A percentile compares a stretch with the other conserved stretches of the same genome.
These are phyloP conservation scores for Boletus rubescentipes DNA, from an alignment of 768 basidiomycete species.

Conservation along the genomic window DNA sequence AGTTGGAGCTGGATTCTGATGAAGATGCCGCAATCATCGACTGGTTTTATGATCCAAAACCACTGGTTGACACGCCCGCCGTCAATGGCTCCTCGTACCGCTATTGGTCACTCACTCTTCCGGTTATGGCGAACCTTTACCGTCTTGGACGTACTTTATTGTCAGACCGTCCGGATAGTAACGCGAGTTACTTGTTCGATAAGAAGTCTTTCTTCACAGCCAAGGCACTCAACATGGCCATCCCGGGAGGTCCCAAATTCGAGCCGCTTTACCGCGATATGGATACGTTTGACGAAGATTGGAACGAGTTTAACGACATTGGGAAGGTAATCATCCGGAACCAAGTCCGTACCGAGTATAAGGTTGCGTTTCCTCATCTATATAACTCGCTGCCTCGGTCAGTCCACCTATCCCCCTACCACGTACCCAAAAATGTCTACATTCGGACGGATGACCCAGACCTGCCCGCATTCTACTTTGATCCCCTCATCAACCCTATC, in stretches of 20 bases:
- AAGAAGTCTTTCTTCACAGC: conserved; percentile 98
- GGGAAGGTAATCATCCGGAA: conserved; percentile 99
- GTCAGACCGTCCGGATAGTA: conserved; percentile 89
- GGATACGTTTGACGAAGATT: conserved; percentile 97
- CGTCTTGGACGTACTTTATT: conserved; percentile 91
- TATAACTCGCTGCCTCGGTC: conserved; percentile 98
- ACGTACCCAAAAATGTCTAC: conserved; percentile 95
- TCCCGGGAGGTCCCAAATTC: conserved; percentile 97
- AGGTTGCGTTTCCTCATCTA: conserved; percentile 97
- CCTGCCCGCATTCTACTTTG: conserved; percentile 98
- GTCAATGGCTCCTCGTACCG: conserved; percentile 94
- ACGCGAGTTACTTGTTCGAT: conserved; percentile 93
- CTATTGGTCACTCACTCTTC: conserved; percentile 90
- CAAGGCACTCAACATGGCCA: conserved; percentile 95
- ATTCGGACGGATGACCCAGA: conserved; percentile 99
- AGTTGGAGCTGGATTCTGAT: conserved; percentile 88
- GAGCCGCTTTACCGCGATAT: conserved; percentile 97
- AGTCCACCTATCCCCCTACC: conserved; percentile 89
- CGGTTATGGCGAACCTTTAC: conserved; percentile 95
- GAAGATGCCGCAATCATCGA: conserved; percentile 92
- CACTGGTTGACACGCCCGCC: conserved; percentile 82
- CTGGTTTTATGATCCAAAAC: conserved; percentile 99
- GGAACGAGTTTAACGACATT: conserved; percentile 99
- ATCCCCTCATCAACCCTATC: conserved; percentile 97
- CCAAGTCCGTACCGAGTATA: conserved; percentile 98